A percentile compares a stretch with the other conserved stretches of the same genome.
Conservation (phyloP, 805 yeast genomes). For the Maudiozyma bulderi region DNA sequence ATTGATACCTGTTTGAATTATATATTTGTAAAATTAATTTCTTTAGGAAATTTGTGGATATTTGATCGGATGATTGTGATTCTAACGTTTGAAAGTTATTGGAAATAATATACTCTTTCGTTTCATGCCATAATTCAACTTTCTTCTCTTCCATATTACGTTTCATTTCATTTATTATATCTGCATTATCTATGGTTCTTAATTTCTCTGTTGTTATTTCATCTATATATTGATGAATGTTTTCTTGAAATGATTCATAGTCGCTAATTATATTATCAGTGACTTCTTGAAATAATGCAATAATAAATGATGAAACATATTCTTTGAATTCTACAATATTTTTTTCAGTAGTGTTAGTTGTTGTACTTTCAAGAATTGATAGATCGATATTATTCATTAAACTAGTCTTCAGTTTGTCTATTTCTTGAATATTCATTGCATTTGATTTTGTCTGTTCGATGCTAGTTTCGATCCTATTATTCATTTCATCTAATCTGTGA, state of each 20-base stretch:
- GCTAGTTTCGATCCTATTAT: background rate
- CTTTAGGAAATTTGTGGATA: conserved; percentile 20
- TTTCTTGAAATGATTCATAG: conserved; percentile 12
- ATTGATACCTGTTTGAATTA: conserved; percentile 25
- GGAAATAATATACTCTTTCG: conserved; percentile 6
- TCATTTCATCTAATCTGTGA: conserved; percentile 6
- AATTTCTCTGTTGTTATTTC: conserved; percentile 25
- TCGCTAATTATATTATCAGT: background rate
- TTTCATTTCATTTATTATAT: conserved; percentile 21
- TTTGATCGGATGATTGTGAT: conserved; percentile 12
- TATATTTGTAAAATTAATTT: conserved; percentile 24
- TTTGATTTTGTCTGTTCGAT: background rate
- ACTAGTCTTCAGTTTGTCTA: conserved; percentile 3
- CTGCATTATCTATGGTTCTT: conserved; percentile 23
- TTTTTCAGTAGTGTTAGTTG: conserved; percentile 3
- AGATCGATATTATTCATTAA: conserved; percentile 10
- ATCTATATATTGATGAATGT: conserved; percentile 23
- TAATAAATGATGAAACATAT: background rate
- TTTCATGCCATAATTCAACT: conserved; percentile 22
- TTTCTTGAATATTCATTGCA: background rate
- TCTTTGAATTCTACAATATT: background rate
- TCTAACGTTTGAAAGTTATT: conserved; percentile 1
- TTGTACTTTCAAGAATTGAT: conserved; percentile 22
- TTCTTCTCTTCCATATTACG: conserved; percentile 19
- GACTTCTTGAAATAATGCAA: background rate